Base-by-base conservation (phyloP, 805 yeast species). In the Candida railenensis region DNA sequence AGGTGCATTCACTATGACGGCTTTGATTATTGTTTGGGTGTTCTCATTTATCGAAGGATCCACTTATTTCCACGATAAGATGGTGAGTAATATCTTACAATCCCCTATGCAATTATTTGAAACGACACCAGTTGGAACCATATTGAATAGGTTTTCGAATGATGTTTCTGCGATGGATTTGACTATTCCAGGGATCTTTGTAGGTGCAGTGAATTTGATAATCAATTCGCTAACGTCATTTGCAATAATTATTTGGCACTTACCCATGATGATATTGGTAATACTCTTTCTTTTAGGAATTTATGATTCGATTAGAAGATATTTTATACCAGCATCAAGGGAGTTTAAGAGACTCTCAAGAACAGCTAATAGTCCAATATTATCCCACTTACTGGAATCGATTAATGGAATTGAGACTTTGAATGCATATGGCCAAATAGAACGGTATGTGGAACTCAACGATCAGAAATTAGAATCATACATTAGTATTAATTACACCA, bases 81-180 rank as follows among this genome's bases (percentile, higher is more conserved):
- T 69, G 73, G 66, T 71, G 3, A 45, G 47, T 22, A 50, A 62
- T 7, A 64, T 69, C 1, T 56, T 69, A 45, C 57, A 70, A 48
- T 61, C 73, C 2, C 74, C 74, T 20, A 69, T 69, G 74, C 60
- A 67, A 7, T 69, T 67, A 45, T 69, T 69, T 45, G 74, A 69
- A 47, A 67, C 72, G 18, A 69, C 74, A 1, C 74, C 74, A 2
- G 55, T 66, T 30, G 74, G 73, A 2, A 52, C 73, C 49, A 63
- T 69, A 28, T 57, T 69, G 57, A 69, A 69, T 48, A 55, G 73
- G 48, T 69, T 69, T 45, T 54, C 73, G 3, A 70, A 67, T 30
- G 74, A 69, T 48, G 62, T 69, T 4, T 56, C 57, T 37, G 56
- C 55, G 2, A 56, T 69, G 42, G 73, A 69, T 49, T 57, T 58